Conservation (phyloP, 208 protist genomes). For the Crithidia sp. region DNA sequence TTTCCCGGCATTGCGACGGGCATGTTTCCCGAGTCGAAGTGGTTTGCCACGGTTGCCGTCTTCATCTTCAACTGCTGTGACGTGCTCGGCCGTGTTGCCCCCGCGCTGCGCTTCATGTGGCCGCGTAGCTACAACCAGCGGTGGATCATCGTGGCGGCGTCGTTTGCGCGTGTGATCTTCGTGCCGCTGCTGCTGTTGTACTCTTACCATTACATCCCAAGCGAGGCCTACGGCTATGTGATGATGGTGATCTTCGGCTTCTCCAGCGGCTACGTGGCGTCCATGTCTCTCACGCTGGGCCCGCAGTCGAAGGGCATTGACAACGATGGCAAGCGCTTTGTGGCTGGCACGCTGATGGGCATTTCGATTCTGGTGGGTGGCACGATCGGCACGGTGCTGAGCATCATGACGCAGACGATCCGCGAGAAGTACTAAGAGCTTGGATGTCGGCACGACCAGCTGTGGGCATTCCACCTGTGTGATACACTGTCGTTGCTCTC, state of each 20-base stretch:
- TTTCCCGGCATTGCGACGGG: conserved; percentile 57
- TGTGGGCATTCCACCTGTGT: not conserved
- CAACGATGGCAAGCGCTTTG: conserved; percentile 51
- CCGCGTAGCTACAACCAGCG: conserved; percentile 36
- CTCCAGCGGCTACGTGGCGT: conserved; percentile 64
- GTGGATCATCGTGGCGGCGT: conserved; percentile 43
- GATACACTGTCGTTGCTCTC: not conserved
- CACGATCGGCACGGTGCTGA: conserved; percentile 43
- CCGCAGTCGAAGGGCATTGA: conserved; percentile 36
- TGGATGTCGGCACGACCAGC: no score
- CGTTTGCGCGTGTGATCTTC: conserved; percentile 52
- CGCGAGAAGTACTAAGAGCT: conserved; percentile 18
- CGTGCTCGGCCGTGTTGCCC: conserved; percentile 48
- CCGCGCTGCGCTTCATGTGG: conserved; percentile 52
- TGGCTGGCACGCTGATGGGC: conserved; percentile 63
- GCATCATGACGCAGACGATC: conserved; percentile 53
- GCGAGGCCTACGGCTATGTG: conserved; percentile 50
- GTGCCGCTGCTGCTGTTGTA: conserved; percentile 58
- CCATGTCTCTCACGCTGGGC: conserved; percentile 58
- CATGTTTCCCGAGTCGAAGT: conserved; percentile 53
- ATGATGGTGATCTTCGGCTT: conserved; percentile 60
- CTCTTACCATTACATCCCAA: conserved; percentile 62
- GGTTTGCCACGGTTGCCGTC: conserved; percentile 62
- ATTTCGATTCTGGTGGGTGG: conserved; percentile 59
- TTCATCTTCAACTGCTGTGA: conserved; percentile 67